Base-by-base conservation (phyloP, 805 yeast genomes). In the Hanseniaspora pseudoguilliermondii region DNA sequence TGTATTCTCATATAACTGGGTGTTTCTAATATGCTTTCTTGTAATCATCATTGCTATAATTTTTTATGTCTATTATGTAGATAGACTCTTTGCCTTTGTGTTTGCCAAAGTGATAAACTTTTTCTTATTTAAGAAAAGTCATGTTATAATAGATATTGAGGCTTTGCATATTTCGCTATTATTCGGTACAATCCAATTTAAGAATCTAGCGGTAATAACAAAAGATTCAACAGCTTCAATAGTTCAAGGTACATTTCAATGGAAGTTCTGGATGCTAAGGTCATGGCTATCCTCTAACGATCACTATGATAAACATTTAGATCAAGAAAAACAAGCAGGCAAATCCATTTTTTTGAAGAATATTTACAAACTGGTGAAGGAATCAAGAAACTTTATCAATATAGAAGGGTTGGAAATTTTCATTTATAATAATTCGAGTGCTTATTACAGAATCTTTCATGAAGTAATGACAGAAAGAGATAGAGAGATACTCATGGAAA, bases 261-360 rank as follows among this genome's bases (percentile, higher is more conserved):
- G 97, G 97, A 69, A 95, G 58, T 91, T 88, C 66, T 93, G 97
- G 97, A 71, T 87, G 52, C 69, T 72, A 4, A 65, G 68, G 5
- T 66, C 75, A 18, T 69, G 77, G 60, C 58, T 58, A 60, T 65
- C 21, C 58, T 48, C 11, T 15, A 47, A 8, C 43, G 47, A 27
- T 44, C 53, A 57, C 40, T 57, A 47, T 43, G 58, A 60, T 62
- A 15, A 57, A 57, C 11, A 59, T 53, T 21, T 60, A 58, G 18
- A 68, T 68, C n/a, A 81, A 82, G 62, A 69, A 66, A 11, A 66
- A 69, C 42, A 75, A 80, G 1, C 84, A 85, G 47, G 36, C 10
- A 38, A 46, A 21, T 25, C 36, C 3, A 39, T 35, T 9, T 53
- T 41, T 21, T 38, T 50, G 21, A 48, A 53, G 3, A 50, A 53